Evolutionary conservation across 768 basidiomycete genomes (phyloP), one percentile per base, ranked within the genome.

Genomic region (Tephrocybe rancida): DNA sequence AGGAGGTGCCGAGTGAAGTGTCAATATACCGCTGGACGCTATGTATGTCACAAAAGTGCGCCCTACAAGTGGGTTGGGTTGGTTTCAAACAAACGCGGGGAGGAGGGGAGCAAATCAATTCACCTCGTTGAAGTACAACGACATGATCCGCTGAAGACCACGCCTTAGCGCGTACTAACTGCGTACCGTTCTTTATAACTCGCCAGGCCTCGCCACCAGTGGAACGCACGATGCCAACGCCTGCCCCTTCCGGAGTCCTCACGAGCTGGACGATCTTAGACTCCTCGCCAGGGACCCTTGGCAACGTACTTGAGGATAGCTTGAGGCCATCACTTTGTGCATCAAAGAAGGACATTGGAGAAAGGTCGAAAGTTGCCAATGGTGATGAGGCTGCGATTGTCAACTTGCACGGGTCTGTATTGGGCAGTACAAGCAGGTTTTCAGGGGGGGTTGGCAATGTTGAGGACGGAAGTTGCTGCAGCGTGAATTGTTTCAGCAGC

Each of bases 231-330:
- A 87, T 81, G 11, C 82, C 89, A 30, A 94, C 78, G 5, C 88
- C 91, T 48, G 76, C 78, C 1, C 92, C 92, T 54, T 92, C 87
- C 1, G 90, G 87, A 2, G 91, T 92, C 55, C 92, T 79, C 32
- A 90, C 82, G 59, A 92, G 86, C 32, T 79, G 76, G 11, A 76
- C 60, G 52, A 92, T 82, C 38, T 74, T 71, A 13, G 75, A 72
- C 37, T 84, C 78, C 59, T 87, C 83, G 48, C 70, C 68, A 19
- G 70, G 65, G 30, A 73, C 57, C 24, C 69, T 72, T 14, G 76
- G 70, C 19, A 75, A 55, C 47, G 73, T 71, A 25, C 70, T 70
- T 5, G 80, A 75, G 52, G 70, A 64, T 16, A 80, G 66, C 35
- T 55, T 67, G 25, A 92, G 66, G 8, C 84, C 82, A 50, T 83